These are phyloP conservation scores for Geotrichum cucujoidarum DNA, from an alignment of 1,139 yeast species.

Conservation along the genomic window DNA sequence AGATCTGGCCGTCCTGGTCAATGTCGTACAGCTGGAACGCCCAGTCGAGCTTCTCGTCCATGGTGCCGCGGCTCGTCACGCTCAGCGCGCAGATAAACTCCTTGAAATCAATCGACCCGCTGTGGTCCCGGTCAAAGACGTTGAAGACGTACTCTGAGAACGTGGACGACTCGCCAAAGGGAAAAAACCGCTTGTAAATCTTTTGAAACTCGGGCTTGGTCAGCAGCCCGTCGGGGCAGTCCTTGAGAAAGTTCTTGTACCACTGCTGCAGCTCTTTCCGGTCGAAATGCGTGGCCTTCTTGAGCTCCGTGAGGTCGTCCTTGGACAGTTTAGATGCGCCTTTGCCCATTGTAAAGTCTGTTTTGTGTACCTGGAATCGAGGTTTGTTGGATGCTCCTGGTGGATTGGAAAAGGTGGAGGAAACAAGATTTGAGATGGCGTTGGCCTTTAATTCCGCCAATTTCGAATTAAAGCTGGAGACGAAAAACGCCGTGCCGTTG, in stretches of 20 bases:
- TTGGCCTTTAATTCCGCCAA: no score
- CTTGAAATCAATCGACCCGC: conserved; percentile 82
- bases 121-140: conserved; percentile 79
- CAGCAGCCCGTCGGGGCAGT: conserved; percentile 88
- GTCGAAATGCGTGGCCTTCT: conserved; percentile 86
- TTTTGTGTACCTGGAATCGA: background rate
- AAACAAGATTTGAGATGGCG: no score
- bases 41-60: conserved; percentile 77
- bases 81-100: conserved; percentile 88
- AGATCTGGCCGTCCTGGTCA: conserved; percentile 68
- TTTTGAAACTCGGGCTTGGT: conserved; percentile 84
- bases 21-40: conserved; percentile 84
- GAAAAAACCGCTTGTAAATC: conserved; percentile 93
- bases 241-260: conserved; percentile 93
- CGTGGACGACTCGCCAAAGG: conserved; percentile 94
- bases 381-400: background rate
- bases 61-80: conserved; percentile 80
- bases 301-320: conserved; percentile 80
- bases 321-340: conserved; percentile 88
- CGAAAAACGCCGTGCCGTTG: no score
- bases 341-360: conserved; percentile 83
- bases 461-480: no score
- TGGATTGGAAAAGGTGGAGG: background rate
- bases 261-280: conserved; percentile 94
- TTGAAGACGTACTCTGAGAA: conserved; percentile 85